phyloP scores from a whole-genome alignment of 2,329 filamentous ascomycete genomes.

The Talaromyces sp. region DNA sequence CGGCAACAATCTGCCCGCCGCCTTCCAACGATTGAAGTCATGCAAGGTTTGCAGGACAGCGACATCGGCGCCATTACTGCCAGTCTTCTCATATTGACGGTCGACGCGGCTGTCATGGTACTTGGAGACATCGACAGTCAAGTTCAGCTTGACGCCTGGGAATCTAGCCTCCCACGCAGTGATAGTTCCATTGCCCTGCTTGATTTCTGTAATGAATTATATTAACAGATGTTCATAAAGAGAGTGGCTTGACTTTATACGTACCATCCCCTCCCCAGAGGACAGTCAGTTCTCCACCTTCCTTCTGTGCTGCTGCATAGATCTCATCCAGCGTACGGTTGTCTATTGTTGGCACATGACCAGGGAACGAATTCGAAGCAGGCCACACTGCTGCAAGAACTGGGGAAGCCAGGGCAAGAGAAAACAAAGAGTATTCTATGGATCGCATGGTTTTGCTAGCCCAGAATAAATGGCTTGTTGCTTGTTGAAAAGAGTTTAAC shows the following conservation, averaged over 20 bases:
- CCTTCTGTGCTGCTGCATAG: slow-evolving; percentile 48
- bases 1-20: slow-evolving; percentile 45
- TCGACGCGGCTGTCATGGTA: slow-evolving; percentile 52
- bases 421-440: neutral
- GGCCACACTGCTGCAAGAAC: neutral
- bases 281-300: slow-evolving; percentile 26
- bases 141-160: slow-evolving; percentile 50
- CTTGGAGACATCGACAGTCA: slow-evolving; percentile 56
- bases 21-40: slow-evolving; percentile 53
- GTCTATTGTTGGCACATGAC: slow-evolving; percentile 30
- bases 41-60: slow-evolving; percentile 31
- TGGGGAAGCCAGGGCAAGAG: neutral
- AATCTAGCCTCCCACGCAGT: slow-evolving; percentile 33
- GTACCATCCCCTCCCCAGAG: slow-evolving; percentile 24
- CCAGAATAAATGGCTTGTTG: neutral
- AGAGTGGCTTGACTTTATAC: neutral
- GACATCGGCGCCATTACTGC: slow-evolving; percentile 47
- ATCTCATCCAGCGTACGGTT: slow-evolving; percentile 51
- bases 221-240: neutral
- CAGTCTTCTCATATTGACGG: slow-evolving; percentile 38
- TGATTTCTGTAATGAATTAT: neutral
- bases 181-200: neutral
- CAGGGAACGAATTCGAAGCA: slow-evolving; percentile 11
- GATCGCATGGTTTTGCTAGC: neutral
- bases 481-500: neutral